Base-by-base conservation (phyloP, 1,139 yeast genomes). In the Suhomyces guaymorum region DNA sequence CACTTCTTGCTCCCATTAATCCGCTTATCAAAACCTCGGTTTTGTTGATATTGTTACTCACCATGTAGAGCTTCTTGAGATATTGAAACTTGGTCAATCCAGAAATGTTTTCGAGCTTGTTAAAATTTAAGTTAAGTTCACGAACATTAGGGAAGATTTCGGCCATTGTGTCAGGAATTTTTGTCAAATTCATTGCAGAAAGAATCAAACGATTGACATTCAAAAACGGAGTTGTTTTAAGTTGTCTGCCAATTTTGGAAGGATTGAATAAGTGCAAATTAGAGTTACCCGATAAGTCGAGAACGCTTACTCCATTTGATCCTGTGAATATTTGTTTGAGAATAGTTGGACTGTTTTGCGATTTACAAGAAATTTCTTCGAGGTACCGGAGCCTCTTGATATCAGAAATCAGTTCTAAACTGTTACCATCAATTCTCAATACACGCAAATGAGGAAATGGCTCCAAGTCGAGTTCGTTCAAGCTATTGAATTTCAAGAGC, bases 101-200 rank as follows among this genome's bases (percentile, higher is more conserved):
- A 4, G 48, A 35, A 19, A 71, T 47, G 33, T 56, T 52, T 10
- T 34, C 43, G 29, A 77, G 49, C 28, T 58, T 60, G 50, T 77
- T 77, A 54, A 77, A 77, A 43, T 73, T 75, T 38, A 77, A 57
- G 42, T 75, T 75, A 34, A 77, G 52, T 32, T 70, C 75, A 19
- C 66, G 49, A 24, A 77, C 59, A 42, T 74, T 64, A 12, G 80
- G 79, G 47, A 73, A 75, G 26, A 61, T 35, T 2, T 49, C 40
- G 4, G 61, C 48, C 43, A 75, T 68, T 8, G 56, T 43, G 3
- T 33, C 32, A 0, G 80, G 78, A 17, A 75, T 48, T 9, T 41
- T 29, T 2, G 50, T 48, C 20, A 75, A 47, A 33, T 65, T 63
- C 62, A 71, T 66, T 1, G 80, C 79, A 1, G 76, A 63, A 18